Conservation (phyloP, 805 yeast genomes). For the Candida hispaniensis region DNA sequence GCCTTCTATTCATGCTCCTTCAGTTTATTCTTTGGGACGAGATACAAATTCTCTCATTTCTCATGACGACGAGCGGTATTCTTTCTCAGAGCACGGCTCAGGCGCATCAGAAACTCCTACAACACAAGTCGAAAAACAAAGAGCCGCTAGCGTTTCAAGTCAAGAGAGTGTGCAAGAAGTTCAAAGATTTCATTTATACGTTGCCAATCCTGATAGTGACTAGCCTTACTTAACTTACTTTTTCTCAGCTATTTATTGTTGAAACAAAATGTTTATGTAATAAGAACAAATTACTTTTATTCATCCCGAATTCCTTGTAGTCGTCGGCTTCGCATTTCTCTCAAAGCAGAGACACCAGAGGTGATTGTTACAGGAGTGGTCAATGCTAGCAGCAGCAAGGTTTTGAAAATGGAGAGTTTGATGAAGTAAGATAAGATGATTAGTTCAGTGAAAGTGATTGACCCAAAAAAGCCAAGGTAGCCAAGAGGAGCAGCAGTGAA, state of each 20-base stretch:
- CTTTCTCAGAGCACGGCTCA: slow-evolving; percentile 10
- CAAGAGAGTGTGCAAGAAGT: slow-evolving; percentile 27
- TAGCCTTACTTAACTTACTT: too few species aligned
- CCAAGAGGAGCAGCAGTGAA: slow-evolving; percentile 27
- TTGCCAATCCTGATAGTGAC: slow-evolving; percentile 32
- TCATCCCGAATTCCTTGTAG: slow-evolving; percentile 20
- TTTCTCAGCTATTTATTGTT: too few species aligned
- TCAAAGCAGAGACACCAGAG: slow-evolving; percentile 57
- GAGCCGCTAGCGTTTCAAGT: slow-evolving; percentile 20
- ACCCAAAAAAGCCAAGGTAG: slow-evolving; percentile 36
- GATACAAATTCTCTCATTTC: slow-evolving; percentile 5
- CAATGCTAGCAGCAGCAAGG: slow-evolving; percentile 39
- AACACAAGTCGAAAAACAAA: slow-evolving; percentile 15
- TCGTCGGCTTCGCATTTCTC: slow-evolving; percentile 31
- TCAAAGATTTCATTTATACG: slow-evolving; percentile 30
- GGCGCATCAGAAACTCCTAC: slow-evolving; percentile 1
- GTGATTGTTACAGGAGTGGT: slow-evolving; percentile 45
- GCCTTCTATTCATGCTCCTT: slow-evolving; percentile 7
- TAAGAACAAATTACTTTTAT: too few species aligned
- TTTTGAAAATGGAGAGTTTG: slow-evolving; percentile 49
- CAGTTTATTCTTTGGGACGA: slow-evolving; percentile 10
- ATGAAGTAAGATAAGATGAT: slow-evolving; percentile 48
- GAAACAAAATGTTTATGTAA: too few species aligned
- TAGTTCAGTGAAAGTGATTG: slow-evolving; percentile 42
- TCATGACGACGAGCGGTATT: slow-evolving; percentile 8